Evolutionary conservation across 2,329 filamentous ascomycete species (phyloP).

Genomic region (Epichloe glyceriae): DNA sequence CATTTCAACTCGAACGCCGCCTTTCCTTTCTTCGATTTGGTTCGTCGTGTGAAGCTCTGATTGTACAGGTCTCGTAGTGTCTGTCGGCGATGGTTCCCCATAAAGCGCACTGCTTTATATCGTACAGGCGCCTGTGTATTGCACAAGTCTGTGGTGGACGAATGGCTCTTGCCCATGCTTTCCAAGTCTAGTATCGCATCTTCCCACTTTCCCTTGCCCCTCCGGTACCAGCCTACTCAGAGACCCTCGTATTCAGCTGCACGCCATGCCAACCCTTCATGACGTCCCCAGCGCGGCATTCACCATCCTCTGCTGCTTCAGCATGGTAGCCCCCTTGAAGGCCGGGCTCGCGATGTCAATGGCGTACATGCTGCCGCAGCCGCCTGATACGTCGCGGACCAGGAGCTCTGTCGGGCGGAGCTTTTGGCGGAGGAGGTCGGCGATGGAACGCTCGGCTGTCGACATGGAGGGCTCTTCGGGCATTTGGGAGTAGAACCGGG

Average conservation of each 20-base stretch:
- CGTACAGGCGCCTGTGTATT: neutral
- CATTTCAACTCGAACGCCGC: too few relatives aligned
- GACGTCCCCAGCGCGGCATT: slow-evolving; percentile 60
- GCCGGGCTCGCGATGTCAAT: slow-evolving; percentile 61
- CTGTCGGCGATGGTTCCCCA: neutral
- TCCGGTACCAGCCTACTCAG: slow-evolving; percentile 7
- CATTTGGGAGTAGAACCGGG: neutral
- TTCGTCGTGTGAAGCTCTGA: too few relatives aligned
- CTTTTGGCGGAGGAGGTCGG: slow-evolving; percentile 36
- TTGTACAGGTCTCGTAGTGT: too few relatives aligned
- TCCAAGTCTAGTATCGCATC: neutral
- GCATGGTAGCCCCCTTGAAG: slow-evolving; percentile 57
- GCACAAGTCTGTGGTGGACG: too few relatives aligned
- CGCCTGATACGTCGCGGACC: slow-evolving; percentile 71
- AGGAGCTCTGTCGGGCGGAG: slow-evolving; percentile 39
- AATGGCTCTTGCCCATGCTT: too few relatives aligned
- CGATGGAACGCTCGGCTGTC: slow-evolving; percentile 46
- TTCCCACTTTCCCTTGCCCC: neutral
- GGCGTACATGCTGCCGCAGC: slow-evolving; percentile 79
- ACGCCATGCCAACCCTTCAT: slow-evolving; percentile 75
- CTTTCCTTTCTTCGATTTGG: too few relatives aligned
- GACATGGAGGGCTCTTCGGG: slow-evolving; percentile 16
- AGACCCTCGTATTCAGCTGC: slow-evolving; percentile 58
- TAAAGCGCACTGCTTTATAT: neutral
- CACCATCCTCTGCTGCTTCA: slow-evolving; percentile 75